Evolutionary conservation across 2,329 filamentous ascomycete genomes (phyloP).

Genomic region (Fusarium brevicatenulatum): DNA sequence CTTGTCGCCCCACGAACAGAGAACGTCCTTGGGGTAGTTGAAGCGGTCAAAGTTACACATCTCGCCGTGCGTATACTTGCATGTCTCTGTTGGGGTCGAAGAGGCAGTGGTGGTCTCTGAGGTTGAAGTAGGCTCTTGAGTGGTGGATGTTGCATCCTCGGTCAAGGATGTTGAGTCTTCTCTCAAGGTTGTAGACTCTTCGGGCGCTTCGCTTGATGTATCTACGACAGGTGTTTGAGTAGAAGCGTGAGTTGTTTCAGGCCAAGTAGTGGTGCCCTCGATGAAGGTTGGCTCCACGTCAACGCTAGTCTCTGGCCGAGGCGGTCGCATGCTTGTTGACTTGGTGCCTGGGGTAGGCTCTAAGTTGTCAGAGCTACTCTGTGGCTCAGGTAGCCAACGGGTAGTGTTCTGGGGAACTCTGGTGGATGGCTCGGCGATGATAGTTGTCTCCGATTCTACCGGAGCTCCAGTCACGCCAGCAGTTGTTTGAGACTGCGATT

Average conservation of each 20-base stretch:
- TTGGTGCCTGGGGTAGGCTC: neutral
- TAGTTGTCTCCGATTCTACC: neutral
- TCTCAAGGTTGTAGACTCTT: neutral
- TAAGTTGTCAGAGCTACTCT: neutral
- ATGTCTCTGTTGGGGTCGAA: neutral
- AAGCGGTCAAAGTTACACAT: neutral
- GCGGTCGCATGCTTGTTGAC: neutral
- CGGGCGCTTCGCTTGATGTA: neutral
- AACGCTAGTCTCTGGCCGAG: neutral
- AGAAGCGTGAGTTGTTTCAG: neutral
- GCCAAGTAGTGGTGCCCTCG: neutral
- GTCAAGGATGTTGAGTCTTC: neutral
- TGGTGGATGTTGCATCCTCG: neutral
- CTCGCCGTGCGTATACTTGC: constrained; percentile 4
- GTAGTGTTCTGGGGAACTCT: neutral
- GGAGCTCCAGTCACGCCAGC: neutral
- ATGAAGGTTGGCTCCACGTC: neutral
- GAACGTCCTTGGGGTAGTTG: neutral
- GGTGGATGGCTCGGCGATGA: neutral
- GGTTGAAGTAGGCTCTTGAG: neutral
- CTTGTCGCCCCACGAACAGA: neutral
- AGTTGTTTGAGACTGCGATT: too few species aligned
- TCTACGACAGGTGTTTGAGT: neutral
- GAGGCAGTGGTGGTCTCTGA: neutral
- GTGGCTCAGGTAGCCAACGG: neutral